These are phyloP conservation scores for Xylariomycetidae sp. DNA, from an alignment of 2,329 filamentous ascomycete genomes.

Conservation along the genomic window DNA sequence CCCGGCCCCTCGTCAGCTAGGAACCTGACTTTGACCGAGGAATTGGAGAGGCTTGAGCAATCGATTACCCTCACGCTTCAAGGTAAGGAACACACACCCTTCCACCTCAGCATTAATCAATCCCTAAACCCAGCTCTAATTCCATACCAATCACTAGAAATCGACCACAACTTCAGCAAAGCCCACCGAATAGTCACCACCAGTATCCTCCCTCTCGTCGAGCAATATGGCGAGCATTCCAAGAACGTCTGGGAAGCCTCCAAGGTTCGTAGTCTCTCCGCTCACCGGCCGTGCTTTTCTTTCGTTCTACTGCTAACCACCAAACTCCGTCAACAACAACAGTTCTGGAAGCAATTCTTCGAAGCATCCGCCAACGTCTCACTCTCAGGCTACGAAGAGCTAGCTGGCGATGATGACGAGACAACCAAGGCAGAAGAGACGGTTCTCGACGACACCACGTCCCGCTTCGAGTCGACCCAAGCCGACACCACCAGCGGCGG, in stretches of 20 bases:
- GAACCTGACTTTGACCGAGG: conserved; percentile 79
- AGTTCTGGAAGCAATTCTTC: conserved; percentile 99
- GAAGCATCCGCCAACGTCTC: conserved; percentile 97
- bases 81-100: conserved; percentile 47
- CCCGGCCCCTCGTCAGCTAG: conserved; percentile 42
- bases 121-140: too few relatives aligned
- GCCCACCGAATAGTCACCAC: conserved; percentile 94
- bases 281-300: too few relatives aligned
- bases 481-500: conserved; percentile 28
- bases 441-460: conserved; percentile 51
- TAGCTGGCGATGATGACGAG: conserved; percentile 62
- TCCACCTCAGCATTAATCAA: neutral
- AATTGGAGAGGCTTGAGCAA: conserved; percentile 92
- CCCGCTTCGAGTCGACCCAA: conserved; percentile 32
- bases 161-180: conserved; percentile 96
- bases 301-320: neutral
- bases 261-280: conserved; percentile 59
- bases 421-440: conserved; percentile 45
- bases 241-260: conserved; percentile 94
- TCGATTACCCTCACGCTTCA: conserved; percentile 94
- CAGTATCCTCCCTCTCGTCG: conserved; percentile 87
- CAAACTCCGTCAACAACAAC: conserved; percentile 1
- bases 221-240: conserved; percentile 92
- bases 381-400: conserved; percentile 88
- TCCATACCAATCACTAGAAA: conserved; percentile 72